Conservation (phyloP, 1,139 yeast species). For the Magnusiomyces starmeri region DNA sequence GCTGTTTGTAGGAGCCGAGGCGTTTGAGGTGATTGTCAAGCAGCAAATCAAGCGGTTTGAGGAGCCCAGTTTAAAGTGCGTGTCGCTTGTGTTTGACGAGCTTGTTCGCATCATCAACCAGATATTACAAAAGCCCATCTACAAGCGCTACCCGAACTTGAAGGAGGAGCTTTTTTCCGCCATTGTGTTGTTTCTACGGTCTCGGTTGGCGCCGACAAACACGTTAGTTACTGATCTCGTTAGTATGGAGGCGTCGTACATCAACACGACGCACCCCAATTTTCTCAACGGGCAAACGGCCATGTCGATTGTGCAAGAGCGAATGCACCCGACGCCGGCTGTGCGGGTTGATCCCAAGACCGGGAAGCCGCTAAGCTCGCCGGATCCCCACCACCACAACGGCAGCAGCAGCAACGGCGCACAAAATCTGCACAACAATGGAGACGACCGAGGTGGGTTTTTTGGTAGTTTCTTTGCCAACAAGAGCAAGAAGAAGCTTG, state of each 20-base stretch:
- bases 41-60: slow-evolving; percentile 93
- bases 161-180: slow-evolving; percentile 78
- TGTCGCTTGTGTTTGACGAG: slow-evolving; percentile 87
- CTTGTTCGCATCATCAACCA: slow-evolving; percentile 86
- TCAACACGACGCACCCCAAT: slow-evolving; percentile 97
- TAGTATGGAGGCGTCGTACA: slow-evolving; percentile 80
- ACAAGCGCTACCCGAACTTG: slow-evolving; percentile 81
- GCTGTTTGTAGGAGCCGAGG: slow-evolving; percentile 92
- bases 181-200: slow-evolving; percentile 75
- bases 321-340: slow-evolving; percentile 71
- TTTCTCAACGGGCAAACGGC: slow-evolving; percentile 92
- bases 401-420: slow-evolving; percentile 11
- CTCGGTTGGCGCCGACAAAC: slow-evolving; percentile 77
- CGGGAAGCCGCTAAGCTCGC: slow-evolving; percentile 49
- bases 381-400: slow-evolving; percentile 5
- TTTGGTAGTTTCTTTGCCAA: slow-evolving; percentile 93
- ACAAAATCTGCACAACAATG: too few species aligned
- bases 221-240: slow-evolving; percentile 78
- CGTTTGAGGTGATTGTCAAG: slow-evolving; percentile 90
- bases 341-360: slow-evolving; percentile 87
- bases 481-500: slow-evolving; percentile 87
- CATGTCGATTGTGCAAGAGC: slow-evolving; percentile 86
- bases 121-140: slow-evolving; percentile 73
- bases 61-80: slow-evolving; percentile 90
- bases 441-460: slow-evolving; percentile 51